A percentile compares a stretch with the other conserved stretches of the same genome.
phyloP scores from a whole-genome alignment of 2,329 filamentous ascomycete genomes.

The Sclerotinia glacialis region DNA sequence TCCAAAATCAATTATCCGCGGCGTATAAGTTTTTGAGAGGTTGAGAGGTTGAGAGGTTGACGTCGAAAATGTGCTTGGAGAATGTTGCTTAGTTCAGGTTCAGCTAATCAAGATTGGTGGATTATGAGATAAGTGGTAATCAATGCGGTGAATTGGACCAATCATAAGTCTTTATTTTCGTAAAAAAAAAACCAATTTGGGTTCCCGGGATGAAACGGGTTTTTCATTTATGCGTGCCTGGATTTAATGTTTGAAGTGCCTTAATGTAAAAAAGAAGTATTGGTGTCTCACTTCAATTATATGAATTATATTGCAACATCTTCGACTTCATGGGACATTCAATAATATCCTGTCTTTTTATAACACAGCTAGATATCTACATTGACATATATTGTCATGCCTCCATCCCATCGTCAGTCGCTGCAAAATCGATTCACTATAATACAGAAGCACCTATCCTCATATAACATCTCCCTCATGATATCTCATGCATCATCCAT shows the following conservation, averaged over 20 bases:
- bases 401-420: constrained; percentile 10
- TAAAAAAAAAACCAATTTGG: background rate
- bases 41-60: background rate
- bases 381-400: constrained; percentile 19
- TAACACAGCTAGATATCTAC: constrained; percentile 28
- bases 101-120: background rate
- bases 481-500: constrained; percentile 12
- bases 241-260: background rate
- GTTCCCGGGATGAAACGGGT: background rate
- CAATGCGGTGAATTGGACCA: background rate
- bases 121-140: constrained; percentile 14
- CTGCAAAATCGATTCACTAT: constrained; percentile 23
- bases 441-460: constrained; percentile 23
- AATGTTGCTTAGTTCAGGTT: background rate
- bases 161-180: background rate
- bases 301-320: background rate
- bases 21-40: background rate
- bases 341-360: constrained; percentile 24
- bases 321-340: background rate
- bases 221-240: background rate
- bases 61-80: background rate
- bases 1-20: background rate
- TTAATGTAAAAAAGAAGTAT: background rate
- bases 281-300: background rate
- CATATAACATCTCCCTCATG: constrained; percentile 16